Evolutionary conservation across 2,329 filamentous ascomycete genomes (phyloP).

Genomic region (Tolypocladium tropicale): DNA sequence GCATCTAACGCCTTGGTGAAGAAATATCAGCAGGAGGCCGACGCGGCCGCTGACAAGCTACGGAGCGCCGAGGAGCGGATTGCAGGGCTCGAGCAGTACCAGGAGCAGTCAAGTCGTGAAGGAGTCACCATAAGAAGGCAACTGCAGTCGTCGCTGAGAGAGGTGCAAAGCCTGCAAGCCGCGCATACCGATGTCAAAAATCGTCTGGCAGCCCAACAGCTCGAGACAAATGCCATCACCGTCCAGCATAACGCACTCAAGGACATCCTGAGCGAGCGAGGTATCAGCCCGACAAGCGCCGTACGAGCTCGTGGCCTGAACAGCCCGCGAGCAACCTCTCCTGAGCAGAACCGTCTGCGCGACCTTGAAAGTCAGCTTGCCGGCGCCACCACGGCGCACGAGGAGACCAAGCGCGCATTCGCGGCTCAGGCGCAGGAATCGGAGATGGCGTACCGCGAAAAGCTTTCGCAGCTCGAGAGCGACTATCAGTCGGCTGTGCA

Average conservation of each 20-base stretch:
- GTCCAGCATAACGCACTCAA: slow-evolving; percentile 92
- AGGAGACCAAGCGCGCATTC: slow-evolving; percentile 71
- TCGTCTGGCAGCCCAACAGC: slow-evolving; percentile 73
- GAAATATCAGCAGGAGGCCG: slow-evolving; percentile 82
- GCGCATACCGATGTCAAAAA: slow-evolving; percentile 75
- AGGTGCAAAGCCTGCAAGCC: slow-evolving; percentile 71
- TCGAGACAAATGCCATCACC: slow-evolving; percentile 86
- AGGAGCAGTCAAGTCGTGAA: slow-evolving; percentile 93
- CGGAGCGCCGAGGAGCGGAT: slow-evolving; percentile 93
- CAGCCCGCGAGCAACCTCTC: slow-evolving; percentile 61
- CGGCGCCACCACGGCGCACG: slow-evolving; percentile 65
- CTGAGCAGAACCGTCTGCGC: slow-evolving; percentile 67
- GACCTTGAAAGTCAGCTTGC: slow-evolving; percentile 87
- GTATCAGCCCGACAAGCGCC: slow-evolving; percentile 66
- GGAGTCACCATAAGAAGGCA: slow-evolving; percentile 83
- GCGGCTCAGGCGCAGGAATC: slow-evolving; percentile 75
- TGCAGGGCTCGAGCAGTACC: slow-evolving; percentile 90
- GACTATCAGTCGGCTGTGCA: slow-evolving; percentile 97
- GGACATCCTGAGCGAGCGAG: slow-evolving; percentile 81
- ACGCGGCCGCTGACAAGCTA: slow-evolving; percentile 77
- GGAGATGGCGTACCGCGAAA: slow-evolving; percentile 84
- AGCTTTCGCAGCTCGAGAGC: slow-evolving; percentile 85
- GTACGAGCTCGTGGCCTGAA: slow-evolving; percentile 63
- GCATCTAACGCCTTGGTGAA: slow-evolving; percentile 70
- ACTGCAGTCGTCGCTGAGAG: slow-evolving; percentile 72